These are phyloP conservation scores for Aspergillus asperescens DNA, from an alignment of 495 filamentous ascomycete genomes.

Conservation along the genomic window DNA sequence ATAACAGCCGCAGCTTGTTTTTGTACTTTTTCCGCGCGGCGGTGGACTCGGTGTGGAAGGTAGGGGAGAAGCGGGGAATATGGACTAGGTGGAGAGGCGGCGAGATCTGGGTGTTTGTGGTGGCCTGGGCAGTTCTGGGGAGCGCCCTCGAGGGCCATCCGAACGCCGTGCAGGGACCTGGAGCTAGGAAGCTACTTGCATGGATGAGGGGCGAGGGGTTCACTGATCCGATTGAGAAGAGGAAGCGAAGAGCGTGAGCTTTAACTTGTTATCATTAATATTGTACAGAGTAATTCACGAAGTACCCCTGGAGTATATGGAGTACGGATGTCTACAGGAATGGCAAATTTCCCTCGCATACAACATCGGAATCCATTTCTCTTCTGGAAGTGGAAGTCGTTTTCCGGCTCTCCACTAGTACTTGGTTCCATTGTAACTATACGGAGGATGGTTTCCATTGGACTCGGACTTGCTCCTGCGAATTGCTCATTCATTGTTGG, in stretches of 20 bases:
- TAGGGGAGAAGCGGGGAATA: slow-evolving; percentile 76
- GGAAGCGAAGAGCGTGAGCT: slow-evolving; percentile 20
- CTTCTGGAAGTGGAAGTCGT: slow-evolving; percentile 11
- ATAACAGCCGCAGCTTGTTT: slow-evolving; percentile 58
- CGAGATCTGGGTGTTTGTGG: slow-evolving; percentile 76
- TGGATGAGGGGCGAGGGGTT: slow-evolving; percentile 70
- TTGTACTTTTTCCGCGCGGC: slow-evolving; percentile 67
- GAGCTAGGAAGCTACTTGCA: slow-evolving; percentile 66
- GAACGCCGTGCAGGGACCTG: slow-evolving; percentile 58
- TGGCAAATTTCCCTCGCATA: slow-evolving; percentile 7
- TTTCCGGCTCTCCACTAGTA: slow-evolving; percentile 16
- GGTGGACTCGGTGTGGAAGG: slow-evolving; percentile 82
- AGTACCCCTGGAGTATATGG: too few species aligned
- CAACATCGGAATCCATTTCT: slow-evolving; percentile 7
- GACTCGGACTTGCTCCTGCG: slow-evolving; percentile 9
- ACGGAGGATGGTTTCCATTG: too few species aligned
- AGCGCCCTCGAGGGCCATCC: slow-evolving; percentile 70
- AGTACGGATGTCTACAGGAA: neutral
- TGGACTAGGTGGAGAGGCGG: slow-evolving; percentile 77
- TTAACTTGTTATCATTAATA: too few species aligned
- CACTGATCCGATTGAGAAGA: slow-evolving; percentile 39
- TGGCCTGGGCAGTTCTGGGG: slow-evolving; percentile 70
- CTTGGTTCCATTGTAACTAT: too few species aligned
- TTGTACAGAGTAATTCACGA: neutral
- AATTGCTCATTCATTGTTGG: neutral